Base-by-base conservation (phyloP, 495 filamentous ascomycete genomes). In the Physcia stellaris region DNA sequence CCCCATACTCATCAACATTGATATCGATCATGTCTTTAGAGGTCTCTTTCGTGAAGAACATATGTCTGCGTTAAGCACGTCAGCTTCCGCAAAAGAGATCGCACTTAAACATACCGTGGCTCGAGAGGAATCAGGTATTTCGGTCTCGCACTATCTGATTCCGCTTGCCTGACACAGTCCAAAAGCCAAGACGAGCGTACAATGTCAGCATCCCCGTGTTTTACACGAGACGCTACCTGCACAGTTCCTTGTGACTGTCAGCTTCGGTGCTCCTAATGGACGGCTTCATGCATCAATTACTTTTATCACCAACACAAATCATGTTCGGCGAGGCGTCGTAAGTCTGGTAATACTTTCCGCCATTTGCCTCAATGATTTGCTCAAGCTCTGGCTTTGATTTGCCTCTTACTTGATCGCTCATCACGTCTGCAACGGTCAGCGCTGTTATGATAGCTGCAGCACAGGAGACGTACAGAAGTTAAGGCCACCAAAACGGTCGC, bases 371-470 rank as follows among this genome's bases (percentile, higher is more conserved):
- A 48, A 95, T 71, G 1, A 96, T 62, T 29, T 77, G 68, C 53
- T 96, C 87, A n/a, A 96, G 58, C 35, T 87, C 77, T 0, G 70
- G 63, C 52, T 95, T 96, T 21, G 70, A 64, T 50, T 73, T 81
- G 60, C 85, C 88, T 12, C 60, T 50, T 6, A 74, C 73, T 10
- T 68, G 65, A 27, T 80, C 78, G 4, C 74, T 80, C 62, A 80
- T 67, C 29, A 83, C 55, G 51, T 67, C 6, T 33, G 9, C n/a
- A 18, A 42, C 58, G 24, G 61, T 48, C 16, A 40, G 24, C 13
- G 12, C 33, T 16, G 6, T 31, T 6, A 24, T 1, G 60, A 64
- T 12, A 48, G 46, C 5, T 62, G 32, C 42, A 56, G 52, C 30
- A 68, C 63, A 4, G 56, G 64, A 19, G 70, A 45, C 46, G 62